Evolutionary conservation across 805 yeast genomes (phyloP), one percentile per base, ranked within the genome.

Genomic region (Tetrapisispora namnaoensis): DNA sequence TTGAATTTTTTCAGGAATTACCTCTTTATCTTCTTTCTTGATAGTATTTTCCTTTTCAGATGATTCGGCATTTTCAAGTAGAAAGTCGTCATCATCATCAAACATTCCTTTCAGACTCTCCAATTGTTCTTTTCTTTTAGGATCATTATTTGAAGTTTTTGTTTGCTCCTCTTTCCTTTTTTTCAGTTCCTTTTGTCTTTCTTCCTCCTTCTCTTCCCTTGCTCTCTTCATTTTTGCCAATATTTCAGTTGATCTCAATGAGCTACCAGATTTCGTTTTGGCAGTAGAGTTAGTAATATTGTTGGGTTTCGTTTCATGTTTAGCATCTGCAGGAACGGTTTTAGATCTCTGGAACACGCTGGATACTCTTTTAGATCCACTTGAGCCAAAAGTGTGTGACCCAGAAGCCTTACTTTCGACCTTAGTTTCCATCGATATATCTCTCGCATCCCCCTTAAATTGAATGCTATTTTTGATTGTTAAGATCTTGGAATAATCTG

Each of bases 191-290:
- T 53, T 52, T 20, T 57, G 62, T 42, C 69, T 57, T 27, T 52
- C 51, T 16, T 49, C 49, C 40, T 65, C 69, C 46, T 61, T 62
- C 14, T 52, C 56, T 45, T 63, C 66, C 49, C 68, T 56, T 22
- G 55, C 61, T 36, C 57, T 54, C 40, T 62, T 56, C 69, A 63
- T 65, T 47, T 55, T 60, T 1, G 61, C 66, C 28, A 62, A 54
- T 11, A 65, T 51, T 11, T 55, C 65, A 3, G 68, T 65, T 1
- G 69, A 63, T 48, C 58, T 58, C 24, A 65, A 53, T 1, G 63
- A 63, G 36, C 48, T 53, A 16, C 50, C 53, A 32, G 57, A 55
- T 45, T 51, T 52, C 24, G 54, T 44, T 24, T 51, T 45, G 10
- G 45, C 14, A 8, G n/a, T 35, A 11, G 35, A 37, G 5, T 22